Conservation (phyloP, 768 basidiomycete genomes). For the Clitopilus hobsonii region DNA sequence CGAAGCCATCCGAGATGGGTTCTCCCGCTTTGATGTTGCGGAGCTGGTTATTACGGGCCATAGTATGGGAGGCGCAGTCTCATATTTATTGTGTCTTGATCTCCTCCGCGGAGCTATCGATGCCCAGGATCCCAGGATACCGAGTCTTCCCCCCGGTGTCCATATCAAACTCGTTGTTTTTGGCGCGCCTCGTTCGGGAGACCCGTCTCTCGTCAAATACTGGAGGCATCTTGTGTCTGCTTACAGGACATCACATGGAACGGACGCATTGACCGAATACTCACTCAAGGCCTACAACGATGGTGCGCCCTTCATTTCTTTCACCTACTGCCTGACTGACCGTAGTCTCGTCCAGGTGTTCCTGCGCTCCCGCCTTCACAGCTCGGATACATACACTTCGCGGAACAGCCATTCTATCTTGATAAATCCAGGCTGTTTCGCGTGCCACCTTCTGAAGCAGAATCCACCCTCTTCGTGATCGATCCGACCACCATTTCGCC, state of each 20-base stretch:
- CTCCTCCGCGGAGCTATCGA: slow-evolving; percentile 29
- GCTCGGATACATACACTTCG: slow-evolving; percentile 51
- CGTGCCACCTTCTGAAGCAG: slow-evolving; percentile 39
- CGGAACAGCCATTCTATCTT: slow-evolving; percentile 43
- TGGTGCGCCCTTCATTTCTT: slow-evolving; percentile 26
- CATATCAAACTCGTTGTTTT: slow-evolving; percentile 41
- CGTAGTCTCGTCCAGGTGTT: slow-evolving; percentile 34
- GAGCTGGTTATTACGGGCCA: slow-evolving; percentile 53
- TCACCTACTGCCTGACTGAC: not conserved
- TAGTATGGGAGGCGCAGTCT: slow-evolving; percentile 52
- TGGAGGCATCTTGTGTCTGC: slow-evolving; percentile 33
- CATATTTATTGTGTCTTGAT: slow-evolving; percentile 46
- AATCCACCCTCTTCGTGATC: slow-evolving; percentile 40
- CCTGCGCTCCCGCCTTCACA: slow-evolving; percentile 48
- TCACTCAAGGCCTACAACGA: slow-evolving; percentile 54
- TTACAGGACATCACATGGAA: slow-evolving; percentile 30
- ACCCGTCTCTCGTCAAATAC: slow-evolving; percentile 32
- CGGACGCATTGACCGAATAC: slow-evolving; percentile 36
- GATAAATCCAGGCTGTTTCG: slow-evolving; percentile 41
- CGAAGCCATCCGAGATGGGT: slow-evolving; percentile 31
- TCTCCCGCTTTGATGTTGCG: slow-evolving; percentile 26
- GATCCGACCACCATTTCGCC: slow-evolving; percentile 8
- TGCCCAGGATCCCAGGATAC: slow-evolving; percentile 2
- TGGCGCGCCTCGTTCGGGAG: slow-evolving; percentile 48
- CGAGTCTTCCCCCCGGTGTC: slow-evolving; percentile 19